Evolutionary conservation across 768 basidiomycete species (phyloP).

Genomic region (Paxillus rubicundulus): DNA sequence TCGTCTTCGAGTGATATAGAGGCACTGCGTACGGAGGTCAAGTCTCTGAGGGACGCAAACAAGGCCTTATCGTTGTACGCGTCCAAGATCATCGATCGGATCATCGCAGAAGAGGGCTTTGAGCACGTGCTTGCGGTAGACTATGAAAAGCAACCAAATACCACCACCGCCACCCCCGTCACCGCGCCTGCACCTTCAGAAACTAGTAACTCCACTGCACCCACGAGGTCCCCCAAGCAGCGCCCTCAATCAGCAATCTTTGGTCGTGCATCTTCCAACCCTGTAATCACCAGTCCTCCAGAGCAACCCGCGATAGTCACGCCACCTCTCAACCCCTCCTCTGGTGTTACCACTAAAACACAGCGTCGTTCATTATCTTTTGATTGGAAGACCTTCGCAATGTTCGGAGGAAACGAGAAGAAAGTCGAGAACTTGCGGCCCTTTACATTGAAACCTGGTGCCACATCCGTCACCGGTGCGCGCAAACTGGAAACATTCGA

Average conservation of each 20-base stretch:
- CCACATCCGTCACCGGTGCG: conserved; percentile 52
- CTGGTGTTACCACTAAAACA: conserved; percentile 34
- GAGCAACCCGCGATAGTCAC: conserved; percentile 21
- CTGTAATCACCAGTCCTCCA: conserved; percentile 35
- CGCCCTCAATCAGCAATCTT: conserved; percentile 66
- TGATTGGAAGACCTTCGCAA: conserved; percentile 78
- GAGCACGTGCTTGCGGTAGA: conserved; percentile 96
- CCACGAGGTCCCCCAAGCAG: conserved; percentile 35
- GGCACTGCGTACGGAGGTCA: conserved; percentile 81
- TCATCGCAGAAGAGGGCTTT: conserved; percentile 94
- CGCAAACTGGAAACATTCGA: conserved; percentile 85
- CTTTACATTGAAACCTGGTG: conserved; percentile 69
- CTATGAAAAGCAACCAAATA: conserved; percentile 63
- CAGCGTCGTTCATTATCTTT: conserved; percentile 80
- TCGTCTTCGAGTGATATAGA: conserved; percentile 59
- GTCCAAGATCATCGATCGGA: conserved; percentile 96
- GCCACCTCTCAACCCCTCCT: conserved; percentile 23
- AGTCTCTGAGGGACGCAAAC: conserved; percentile 91
- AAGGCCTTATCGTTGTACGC: conserved; percentile 94
- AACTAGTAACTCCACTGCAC: conserved; percentile 19
- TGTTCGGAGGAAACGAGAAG: conserved; percentile 63
- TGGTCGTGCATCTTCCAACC: conserved; percentile 34
- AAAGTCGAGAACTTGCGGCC: conserved; percentile 65
- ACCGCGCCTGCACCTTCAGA: conserved; percentile 29
- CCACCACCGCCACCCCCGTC: conserved; percentile 39